These are phyloP conservation scores for Escovopsis sp. DNA, from an alignment of 2,329 filamentous ascomycete species.

Conservation along the genomic window DNA sequence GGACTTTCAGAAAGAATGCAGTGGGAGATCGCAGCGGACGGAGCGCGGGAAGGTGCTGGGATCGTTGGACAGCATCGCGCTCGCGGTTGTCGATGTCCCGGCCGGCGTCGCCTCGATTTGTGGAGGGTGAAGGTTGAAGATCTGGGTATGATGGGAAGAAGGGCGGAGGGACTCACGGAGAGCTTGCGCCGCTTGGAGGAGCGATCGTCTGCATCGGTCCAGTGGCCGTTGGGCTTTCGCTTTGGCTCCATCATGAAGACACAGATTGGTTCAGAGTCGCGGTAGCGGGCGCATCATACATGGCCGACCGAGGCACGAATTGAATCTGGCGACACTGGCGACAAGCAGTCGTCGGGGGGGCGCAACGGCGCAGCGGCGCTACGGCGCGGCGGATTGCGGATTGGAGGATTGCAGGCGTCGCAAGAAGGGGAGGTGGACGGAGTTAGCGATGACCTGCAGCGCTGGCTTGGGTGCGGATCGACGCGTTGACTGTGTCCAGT, in stretches of 20 bases:
- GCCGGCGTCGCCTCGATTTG: no score
- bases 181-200: slow-evolving; percentile 39
- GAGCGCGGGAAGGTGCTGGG: neutral
- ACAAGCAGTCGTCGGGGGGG: slow-evolving; percentile 7
- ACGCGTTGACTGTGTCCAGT: slow-evolving; percentile 8
- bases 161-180: slow-evolving; percentile 24
- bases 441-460: neutral
- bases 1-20: no score
- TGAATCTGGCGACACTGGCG: slow-evolving; percentile 1
- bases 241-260: slow-evolving; percentile 36
- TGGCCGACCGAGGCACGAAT: slow-evolving; percentile 6
- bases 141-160: neutral
- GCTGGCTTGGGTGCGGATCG: slow-evolving; percentile 5
- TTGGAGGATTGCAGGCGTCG: no score
- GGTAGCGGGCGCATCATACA: slow-evolving; percentile 15
- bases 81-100: no score
- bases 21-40: no score
- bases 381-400: slow-evolving; percentile 2
- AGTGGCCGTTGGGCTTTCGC: slow-evolving; percentile 34
- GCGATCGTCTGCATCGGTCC: slow-evolving; percentile 34
- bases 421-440: neutral
- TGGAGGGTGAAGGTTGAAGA: no score
- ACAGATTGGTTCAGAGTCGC: slow-evolving; percentile 11
- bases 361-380: slow-evolving; percentile 12
- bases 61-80: neutral